Conservation (phyloP, 306 rosid genomes). For the Calophaca sinica region DNA sequence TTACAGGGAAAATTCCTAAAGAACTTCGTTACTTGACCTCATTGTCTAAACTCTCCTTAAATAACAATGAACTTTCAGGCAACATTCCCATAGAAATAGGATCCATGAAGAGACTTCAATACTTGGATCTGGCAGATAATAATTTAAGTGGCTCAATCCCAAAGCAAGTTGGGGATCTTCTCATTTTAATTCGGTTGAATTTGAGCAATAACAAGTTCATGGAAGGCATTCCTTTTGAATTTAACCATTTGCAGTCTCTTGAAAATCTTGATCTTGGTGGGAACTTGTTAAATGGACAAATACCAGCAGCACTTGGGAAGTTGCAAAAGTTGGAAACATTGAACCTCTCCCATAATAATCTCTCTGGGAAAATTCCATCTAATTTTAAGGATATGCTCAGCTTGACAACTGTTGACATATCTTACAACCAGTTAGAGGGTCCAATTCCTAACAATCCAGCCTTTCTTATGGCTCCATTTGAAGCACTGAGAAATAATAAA, state of each 20-base stretch:
- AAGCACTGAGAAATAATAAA: conserved; percentile 37
- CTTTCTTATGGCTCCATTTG: conserved; percentile 27
- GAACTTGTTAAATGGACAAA: conserved; percentile 37
- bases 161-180: conserved; percentile 20
- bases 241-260: conserved; percentile 39
- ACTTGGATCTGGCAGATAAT: conserved; percentile 38
- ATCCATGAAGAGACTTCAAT: neutral
- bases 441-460: conserved; percentile 39
- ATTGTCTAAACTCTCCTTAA: conserved; percentile 5
- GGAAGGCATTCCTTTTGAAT: conserved; percentile 31
- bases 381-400: conserved; percentile 43
- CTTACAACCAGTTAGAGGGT: conserved; percentile 48
- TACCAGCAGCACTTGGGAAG: conserved; percentile 49
- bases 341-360: conserved; percentile 60
- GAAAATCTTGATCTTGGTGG: conserved; percentile 55
- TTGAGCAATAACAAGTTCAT: conserved; percentile 43
- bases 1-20: conserved; percentile 52
- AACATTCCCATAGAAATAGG: conserved; percentile 40
- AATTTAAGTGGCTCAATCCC: conserved; percentile 42
- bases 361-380: conserved; percentile 48
- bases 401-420: conserved; percentile 55
- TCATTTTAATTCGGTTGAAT: neutral
- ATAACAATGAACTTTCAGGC: conserved; percentile 41
- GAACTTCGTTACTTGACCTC: conserved; percentile 47
- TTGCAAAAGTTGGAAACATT: conserved; percentile 43